Evolutionary conservation across 352 stramenopile species (phyloP).

Genomic region (Discostella stelligera): DNA sequence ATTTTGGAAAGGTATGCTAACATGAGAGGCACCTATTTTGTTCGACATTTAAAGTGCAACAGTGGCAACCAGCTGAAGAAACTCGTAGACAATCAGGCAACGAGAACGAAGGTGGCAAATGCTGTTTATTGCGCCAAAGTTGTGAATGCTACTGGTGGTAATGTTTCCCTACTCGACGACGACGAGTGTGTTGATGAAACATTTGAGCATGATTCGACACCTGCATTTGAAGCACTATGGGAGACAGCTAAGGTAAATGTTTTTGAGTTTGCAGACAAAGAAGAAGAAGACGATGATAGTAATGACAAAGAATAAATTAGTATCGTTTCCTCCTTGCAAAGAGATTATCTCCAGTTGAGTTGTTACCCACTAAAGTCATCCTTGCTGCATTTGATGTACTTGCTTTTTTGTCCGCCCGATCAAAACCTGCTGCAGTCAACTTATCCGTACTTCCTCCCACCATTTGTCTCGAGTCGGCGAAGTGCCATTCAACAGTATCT

Average conservation of each 20-base stretch:
- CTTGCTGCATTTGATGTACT: background rate
- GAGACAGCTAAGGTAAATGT: slow-evolving; percentile 12
- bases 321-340: slow-evolving; percentile 6
- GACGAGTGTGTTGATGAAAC: too few relatives aligned
- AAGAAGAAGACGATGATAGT: background rate
- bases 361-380: slow-evolving; percentile 17
- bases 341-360: background rate
- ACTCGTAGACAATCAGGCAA: background rate
- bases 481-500: slow-evolving; percentile 13
- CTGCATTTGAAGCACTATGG: background rate
- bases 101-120: slow-evolving; percentile 2
- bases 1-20: too few relatives aligned
- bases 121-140: background rate
- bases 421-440: slow-evolving; percentile 9
- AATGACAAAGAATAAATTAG: slow-evolving; percentile 5
- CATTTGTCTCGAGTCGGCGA: slow-evolving; percentile 21
- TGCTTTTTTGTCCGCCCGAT: slow-evolving; percentile 15
- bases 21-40: too few relatives aligned
- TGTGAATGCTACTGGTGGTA: too few relatives aligned
- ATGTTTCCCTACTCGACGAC: too few relatives aligned
- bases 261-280: background rate
- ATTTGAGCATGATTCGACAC: too few relatives aligned
- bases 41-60: slow-evolving; percentile 1
- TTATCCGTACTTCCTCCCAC: slow-evolving; percentile 18
- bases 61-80: slow-evolving; percentile 7